Evolutionary conservation across 2,329 filamentous ascomycete genomes (phyloP), one percentile per base, ranked within the genome.

Genomic region (Sporothrix variecibatus): DNA sequence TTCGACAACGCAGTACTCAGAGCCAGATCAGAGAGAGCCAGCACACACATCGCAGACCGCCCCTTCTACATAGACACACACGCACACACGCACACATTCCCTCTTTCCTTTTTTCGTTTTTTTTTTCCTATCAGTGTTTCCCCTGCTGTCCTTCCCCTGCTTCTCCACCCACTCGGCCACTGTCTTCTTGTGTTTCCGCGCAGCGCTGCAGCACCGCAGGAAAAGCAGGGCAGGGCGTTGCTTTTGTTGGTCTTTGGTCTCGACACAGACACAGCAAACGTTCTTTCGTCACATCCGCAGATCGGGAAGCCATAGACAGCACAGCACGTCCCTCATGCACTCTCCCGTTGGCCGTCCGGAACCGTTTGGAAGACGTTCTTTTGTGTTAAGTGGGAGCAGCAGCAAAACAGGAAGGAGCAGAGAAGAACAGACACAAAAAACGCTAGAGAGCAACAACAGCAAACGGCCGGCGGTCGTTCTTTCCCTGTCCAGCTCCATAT

Each of bases 271-370:
- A 34, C 31, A 51, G 26, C 65, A 67, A 67, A 43, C 62, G 23
- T 2, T 28, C 31, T 40, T 40, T 70, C 38, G 65, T 74, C 73
- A 60, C 58, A 67, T 71, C 68, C 60, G 73, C 68, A 58, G 73
- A 74, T 74, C 72, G 72, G 65, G 43, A 34, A 28, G 65, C 65
- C 56, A 69, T 51, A 71, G 43, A 71, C 38, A 71, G n/a, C 46
- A 53, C 34, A 67, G 62, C 62, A 67, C 62, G 64, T 56, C 68
- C 56, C 65, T 72, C 73, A 72, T 75, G 74, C 74, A 64, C 43
- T 58, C 34, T 67, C 31, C 74, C 74, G 65, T 60, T 68, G 9
- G 43, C 65, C 40, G 49, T 49, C 65, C 65, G 46, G 26, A 51
- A 31, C 65, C 9, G 43, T 51, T 51, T 68, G 28, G 65, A 51